Evolutionary conservation across 2,329 filamentous ascomycete genomes (phyloP).

Genomic region (Xylariaceae sp.): DNA sequence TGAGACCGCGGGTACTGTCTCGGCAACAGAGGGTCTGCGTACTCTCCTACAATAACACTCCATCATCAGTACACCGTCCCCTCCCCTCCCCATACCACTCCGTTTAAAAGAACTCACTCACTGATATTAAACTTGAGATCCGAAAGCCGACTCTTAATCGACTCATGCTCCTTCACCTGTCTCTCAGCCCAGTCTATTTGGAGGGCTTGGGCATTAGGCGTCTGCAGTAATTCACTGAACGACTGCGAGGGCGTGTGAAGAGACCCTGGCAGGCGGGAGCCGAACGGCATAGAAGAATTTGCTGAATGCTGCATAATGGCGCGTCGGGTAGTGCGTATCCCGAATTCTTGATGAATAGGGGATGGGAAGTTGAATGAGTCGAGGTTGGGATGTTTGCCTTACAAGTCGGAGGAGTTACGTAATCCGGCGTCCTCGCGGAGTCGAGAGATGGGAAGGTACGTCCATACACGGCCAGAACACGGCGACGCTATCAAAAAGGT

Average conservation of each 20-base stretch:
- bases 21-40: constrained; percentile 43
- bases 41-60: constrained; percentile 33
- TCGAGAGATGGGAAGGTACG: no score
- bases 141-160: constrained; percentile 34
- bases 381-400: no score
- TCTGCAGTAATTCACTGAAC: constrained; percentile 25
- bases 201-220: constrained; percentile 20
- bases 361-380: no score
- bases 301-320: constrained; percentile 15
- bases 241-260: constrained; percentile 31
- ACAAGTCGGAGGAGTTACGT: no score
- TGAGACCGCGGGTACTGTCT: constrained; percentile 31
- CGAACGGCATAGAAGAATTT: constrained; percentile 20
- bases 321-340: background rate
- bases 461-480: no score
- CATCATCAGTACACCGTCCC: constrained; percentile 6
- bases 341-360: no score
- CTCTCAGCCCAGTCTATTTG: constrained; percentile 28
- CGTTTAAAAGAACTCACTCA: constrained; percentile 26
- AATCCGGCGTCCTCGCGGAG: no score
- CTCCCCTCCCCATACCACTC: background rate
- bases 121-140: constrained; percentile 45
- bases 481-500: no score
- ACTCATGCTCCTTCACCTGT: constrained; percentile 41
- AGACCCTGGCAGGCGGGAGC: constrained; percentile 19